Evolutionary conservation across 208 protist genomes (phyloP), one percentile per base, ranked within the genome.

Genomic region (Leishmania arabica): DNA sequence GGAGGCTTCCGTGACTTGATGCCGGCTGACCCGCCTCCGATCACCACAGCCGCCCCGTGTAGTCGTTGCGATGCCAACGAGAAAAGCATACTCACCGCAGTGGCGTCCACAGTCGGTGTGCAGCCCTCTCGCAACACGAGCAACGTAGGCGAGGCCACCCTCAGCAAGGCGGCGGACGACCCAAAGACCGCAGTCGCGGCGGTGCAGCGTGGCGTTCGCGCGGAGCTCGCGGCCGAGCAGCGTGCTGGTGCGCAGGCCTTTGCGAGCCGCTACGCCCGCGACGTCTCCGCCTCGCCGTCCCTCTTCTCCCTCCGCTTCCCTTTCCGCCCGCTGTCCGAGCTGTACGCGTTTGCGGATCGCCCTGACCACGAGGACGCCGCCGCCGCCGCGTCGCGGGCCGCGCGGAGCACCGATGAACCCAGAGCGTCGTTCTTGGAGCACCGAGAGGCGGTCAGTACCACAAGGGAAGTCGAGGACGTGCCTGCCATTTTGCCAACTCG

Each of bases 291-390:
- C 71, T 86, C 82, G 1, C 82, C 82, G 2, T 86, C 82, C 0
- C 34, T 86, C 45, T 82, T 86, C 66, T 86, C 82, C 9, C 77
- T 86, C 9, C 31, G 47, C 53, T 80, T 79, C 27, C 77, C 82
- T 3, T 79, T 86, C 62, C 54, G 66, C 0, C 65, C 82, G 0
- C 31, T 86, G 9, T 70, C 64, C 21, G 78, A 86, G 27, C 66
- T 86, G 8, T 73, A 77, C 78, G 19, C 17, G 6, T 76, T 79
- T 13, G 69, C 3, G 1, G 77, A 56, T 47, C 82, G 79, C 64
- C 34, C 56, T 4, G 47, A 51, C 75, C 21, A 3, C 1, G 73
- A 27, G 4, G 47, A 27, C 3, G 27, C 31, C 11, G 27, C 45
- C 4, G 13, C 72, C 27, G 51, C 37, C 37, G 1, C 37, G 1